Evolutionary conservation across 78 protist genomes (phyloP), one percentile per base, ranked within the genome.

Genomic region (Chrysochromulina tobinii): DNA sequence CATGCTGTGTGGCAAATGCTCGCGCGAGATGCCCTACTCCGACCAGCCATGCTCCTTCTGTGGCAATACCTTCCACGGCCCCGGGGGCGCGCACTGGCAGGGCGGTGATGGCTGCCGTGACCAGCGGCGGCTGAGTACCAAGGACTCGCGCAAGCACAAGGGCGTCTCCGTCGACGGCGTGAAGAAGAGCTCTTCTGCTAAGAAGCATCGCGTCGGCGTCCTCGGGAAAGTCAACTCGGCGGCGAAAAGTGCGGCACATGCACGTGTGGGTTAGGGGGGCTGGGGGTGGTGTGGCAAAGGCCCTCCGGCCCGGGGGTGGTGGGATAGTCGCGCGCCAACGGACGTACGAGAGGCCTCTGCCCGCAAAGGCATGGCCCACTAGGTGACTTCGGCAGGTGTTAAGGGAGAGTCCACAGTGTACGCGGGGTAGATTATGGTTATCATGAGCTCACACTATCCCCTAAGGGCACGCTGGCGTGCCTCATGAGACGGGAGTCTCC

Each of bases 1-100:
- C 5, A 87, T 91, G 95, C 81, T 94, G 54, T 94, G 95, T 38
- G 95, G 95, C 23, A 11, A 38, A 51, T 94, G 95, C 87, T 81
- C 93, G 17, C 14, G 53, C 11, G 95, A 94, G 83, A 81, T 57
- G 38, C 88, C 95, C 18, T 90, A 58, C 90, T 54, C 90, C 53
- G 48, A 89, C 61, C 59, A 51, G 50, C 50, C 67, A 48, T 89
- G 92, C 87, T 12, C 15, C 12, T 2, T 0, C 50, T 73, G 92
- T 27, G 75, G 89, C 67, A 38, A 38, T 72, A 27, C 69, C 18
- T 84, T 38, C 73, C 5, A 59, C 23, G 6, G 0, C 9, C 51
- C 61, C 17, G 9, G 48, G 4, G 61, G 59, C 5, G 87, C 54
- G 23, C 61, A 79, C 61, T 79, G 87, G 87, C 61, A 79, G 3